phyloP scores from a whole-genome alignment of 331 rosid species.

The Malus hybrid region DNA sequence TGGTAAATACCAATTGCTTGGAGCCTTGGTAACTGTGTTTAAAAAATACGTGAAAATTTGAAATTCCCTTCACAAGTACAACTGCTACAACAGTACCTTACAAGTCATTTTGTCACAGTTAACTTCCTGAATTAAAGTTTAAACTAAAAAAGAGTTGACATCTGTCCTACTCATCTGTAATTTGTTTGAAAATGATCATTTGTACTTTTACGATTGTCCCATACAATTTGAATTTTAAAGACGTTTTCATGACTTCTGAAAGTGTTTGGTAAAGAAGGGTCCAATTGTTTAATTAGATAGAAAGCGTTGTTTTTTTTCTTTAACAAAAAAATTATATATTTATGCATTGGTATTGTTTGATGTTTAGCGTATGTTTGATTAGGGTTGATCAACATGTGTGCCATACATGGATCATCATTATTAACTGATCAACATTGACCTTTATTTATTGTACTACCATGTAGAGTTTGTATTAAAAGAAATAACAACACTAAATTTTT shows the following conservation, averaged over 20 bases:
- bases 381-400: not conserved
- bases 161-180: constrained; percentile 3
- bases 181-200: not conserved
- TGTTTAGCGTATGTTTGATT: not conserved
- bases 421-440: no score
- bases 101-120: not conserved
- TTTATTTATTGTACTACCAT: no score
- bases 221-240: not conserved
- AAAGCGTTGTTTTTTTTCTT: not conserved
- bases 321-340: not conserved
- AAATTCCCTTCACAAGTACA: not conserved
- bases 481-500: no score
- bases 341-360: not conserved
- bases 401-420: not conserved
- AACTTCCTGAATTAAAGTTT: not conserved
- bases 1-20: not conserved
- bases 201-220: not conserved
- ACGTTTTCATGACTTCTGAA: not conserved
- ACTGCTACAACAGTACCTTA: not conserved
- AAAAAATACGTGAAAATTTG: not conserved
- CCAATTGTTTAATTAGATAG: not conserved
- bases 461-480: no score
- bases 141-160: not conserved
- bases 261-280: not conserved
- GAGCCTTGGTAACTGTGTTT: no score